Conservation (phyloP, 2,329 filamentous ascomycete species). For the Aspergillus costaricaensis region DNA sequence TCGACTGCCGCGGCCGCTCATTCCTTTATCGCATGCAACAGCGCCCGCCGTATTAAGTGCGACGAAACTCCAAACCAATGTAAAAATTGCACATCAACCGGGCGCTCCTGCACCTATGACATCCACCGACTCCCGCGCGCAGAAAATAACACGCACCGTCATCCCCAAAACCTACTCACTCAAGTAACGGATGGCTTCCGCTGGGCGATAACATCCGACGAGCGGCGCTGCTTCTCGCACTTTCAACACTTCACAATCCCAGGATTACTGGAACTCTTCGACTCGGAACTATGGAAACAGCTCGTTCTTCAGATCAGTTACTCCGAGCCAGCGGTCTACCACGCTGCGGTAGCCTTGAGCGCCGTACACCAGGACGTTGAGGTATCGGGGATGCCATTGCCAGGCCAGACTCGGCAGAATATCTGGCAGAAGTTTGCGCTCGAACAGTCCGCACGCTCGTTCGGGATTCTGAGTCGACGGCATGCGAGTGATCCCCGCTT, state of each 20-base stretch:
- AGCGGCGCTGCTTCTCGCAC: conserved; percentile 9
- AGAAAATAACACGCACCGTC: no score
- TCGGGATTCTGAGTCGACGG: background rate
- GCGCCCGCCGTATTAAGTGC: conserved; percentile 1
- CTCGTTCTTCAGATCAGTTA: conserved; percentile 4
- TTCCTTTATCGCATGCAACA: background rate
- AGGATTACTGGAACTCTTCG: background rate
- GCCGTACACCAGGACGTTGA: conserved; percentile 6
- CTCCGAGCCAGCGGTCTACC: conserved; percentile 9
- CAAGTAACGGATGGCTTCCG: background rate
- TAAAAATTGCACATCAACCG: conserved; percentile 6
- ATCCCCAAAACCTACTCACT: no score
- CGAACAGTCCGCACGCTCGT: conserved; percentile 7
- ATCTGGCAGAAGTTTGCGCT: conserved; percentile 8
- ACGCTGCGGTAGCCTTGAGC: conserved; percentile 8
- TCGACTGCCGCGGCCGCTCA: background rate
- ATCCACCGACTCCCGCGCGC: background rate
- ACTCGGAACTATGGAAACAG: background rate
- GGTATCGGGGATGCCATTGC: background rate
- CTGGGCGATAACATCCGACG: conserved; percentile 2
- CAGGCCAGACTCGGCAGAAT: background rate
- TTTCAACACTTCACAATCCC: conserved; percentile 10
- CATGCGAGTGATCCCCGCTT: background rate
- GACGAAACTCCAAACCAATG: conserved; percentile 2
- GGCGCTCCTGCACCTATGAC: conserved; percentile 6